phyloP scores from a whole-genome alignment of 306 rosid genomes.

The Senna tora region DNA sequence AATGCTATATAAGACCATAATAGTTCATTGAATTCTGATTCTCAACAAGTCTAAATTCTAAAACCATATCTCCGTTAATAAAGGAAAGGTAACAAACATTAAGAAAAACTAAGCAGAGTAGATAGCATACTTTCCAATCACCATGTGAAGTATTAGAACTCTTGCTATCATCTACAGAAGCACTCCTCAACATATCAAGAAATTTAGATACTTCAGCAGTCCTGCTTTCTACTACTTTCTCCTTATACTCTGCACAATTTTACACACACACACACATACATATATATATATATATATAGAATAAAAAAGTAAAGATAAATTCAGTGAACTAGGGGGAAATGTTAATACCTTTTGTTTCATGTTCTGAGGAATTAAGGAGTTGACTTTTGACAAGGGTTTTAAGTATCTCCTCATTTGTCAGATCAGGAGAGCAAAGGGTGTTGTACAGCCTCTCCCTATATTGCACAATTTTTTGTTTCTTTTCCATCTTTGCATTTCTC shows the following conservation, averaged over 20 bases:
- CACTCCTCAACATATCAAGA: constrained; percentile 87
- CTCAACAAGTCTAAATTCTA: constrained; percentile 13
- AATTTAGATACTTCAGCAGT: constrained; percentile 67
- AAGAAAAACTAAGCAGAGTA: constrained; percentile 32
- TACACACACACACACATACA: no score
- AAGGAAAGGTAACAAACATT: constrained; percentile 31
- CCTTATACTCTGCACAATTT: constrained; percentile 50
- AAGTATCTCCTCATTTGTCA: constrained; percentile 55
- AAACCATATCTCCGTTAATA: constrained; percentile 23
- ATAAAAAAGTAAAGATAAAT: constrained; percentile 13
- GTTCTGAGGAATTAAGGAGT: constrained; percentile 49
- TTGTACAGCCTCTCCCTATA: constrained; percentile 81
- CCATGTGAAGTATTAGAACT: constrained; percentile 45
- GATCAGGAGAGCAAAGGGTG: constrained; percentile 73
- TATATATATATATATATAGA: constrained; percentile 1
- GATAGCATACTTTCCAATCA: constrained; percentile 80
- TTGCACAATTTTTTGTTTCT: constrained; percentile 58
- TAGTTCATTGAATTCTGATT: constrained; percentile 32
- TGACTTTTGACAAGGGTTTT: constrained; percentile 67
- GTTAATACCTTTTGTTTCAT: constrained; percentile 57
- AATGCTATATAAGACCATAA: constrained; percentile 13
- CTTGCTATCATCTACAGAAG: constrained; percentile 47
- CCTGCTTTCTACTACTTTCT: constrained; percentile 54
- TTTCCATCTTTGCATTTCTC: constrained; percentile 61
- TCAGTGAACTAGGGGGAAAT: constrained; percentile 25